Evolutionary conservation across 768 basidiomycete genomes (phyloP).

Genomic region (Russula earlei): DNA sequence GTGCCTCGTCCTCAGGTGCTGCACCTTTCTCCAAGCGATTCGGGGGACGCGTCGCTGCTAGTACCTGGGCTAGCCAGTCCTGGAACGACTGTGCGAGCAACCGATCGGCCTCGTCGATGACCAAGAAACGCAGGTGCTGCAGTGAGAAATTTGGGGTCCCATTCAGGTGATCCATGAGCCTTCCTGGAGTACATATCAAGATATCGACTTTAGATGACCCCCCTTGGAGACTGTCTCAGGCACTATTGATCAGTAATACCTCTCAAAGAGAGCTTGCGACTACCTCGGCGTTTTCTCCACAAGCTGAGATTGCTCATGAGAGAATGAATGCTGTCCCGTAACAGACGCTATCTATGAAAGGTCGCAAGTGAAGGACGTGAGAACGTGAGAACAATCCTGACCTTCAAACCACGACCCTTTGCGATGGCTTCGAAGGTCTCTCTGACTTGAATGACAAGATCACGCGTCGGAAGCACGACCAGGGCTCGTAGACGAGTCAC

Average conservation of each 20-base stretch:
- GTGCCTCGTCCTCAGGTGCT: neutral
- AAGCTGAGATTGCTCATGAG: slow-evolving; percentile 80
- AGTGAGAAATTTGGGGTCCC: slow-evolving; percentile 85
- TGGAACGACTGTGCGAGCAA: slow-evolving; percentile 92
- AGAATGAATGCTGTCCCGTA: slow-evolving; percentile 90
- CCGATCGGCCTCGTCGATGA: slow-evolving; percentile 98
- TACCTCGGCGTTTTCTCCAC: slow-evolving; percentile 52
- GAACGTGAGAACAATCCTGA: slow-evolving; percentile 25
- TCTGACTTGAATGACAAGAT: slow-evolving; percentile 83
- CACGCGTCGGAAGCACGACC: slow-evolving; percentile 86
- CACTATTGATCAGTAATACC: neutral
- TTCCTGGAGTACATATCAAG: slow-evolving; percentile 90
- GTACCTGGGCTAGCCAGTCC: slow-evolving; percentile 82
- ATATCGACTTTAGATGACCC: slow-evolving; percentile 91
- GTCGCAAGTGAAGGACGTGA: neutral
- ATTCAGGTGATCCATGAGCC: slow-evolving; percentile 87
- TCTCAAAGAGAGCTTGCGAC: slow-evolving; percentile 17
- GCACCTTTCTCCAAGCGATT: neutral
- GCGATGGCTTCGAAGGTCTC: slow-evolving; percentile 84
- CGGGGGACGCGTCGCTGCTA: slow-evolving; percentile 54
- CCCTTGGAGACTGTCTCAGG: slow-evolving; percentile 49
- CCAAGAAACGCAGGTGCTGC: slow-evolving; percentile 92
- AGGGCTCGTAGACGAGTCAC: slow-evolving; percentile 83
- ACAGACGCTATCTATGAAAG: slow-evolving; percentile 56
- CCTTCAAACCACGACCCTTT: slow-evolving; percentile 83